A percentile compares a stretch with the other conserved stretches of the same genome.
Evolutionary conservation across 768 basidiomycete species (phyloP).

Genomic region (Boletus coccyginus): DNA sequence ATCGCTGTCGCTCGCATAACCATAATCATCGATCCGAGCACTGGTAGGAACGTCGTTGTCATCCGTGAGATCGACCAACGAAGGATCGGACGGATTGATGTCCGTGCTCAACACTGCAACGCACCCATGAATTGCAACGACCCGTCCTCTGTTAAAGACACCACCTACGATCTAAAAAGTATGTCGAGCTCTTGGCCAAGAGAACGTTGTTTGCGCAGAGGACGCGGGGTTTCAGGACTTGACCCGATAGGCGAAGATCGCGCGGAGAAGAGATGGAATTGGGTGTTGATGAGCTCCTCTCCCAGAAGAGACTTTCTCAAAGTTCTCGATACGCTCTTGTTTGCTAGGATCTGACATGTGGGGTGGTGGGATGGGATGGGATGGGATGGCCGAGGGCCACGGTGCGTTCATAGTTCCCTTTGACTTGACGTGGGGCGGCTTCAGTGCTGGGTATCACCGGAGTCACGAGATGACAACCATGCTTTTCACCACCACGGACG

Average conservation of each 20-base stretch:
- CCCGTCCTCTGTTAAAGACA: too few species aligned
- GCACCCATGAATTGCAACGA: background rate
- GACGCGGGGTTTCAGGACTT: slow-evolving; percentile 17
- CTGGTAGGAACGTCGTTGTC: slow-evolving; percentile 4
- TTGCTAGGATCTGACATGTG: slow-evolving; percentile 8
- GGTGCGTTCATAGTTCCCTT: too few species aligned
- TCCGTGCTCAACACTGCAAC: slow-evolving; percentile 13
- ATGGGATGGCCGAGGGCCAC: too few species aligned
- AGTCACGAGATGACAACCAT: too few species aligned
- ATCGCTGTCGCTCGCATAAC: slow-evolving; percentile 33
- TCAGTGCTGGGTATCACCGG: too few species aligned
- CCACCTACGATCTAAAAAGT: slow-evolving; percentile 25
- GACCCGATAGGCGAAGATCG: background rate
- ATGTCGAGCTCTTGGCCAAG: slow-evolving; percentile 23
- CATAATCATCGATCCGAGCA: slow-evolving; percentile 21
- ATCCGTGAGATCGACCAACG: slow-evolving; percentile 13
- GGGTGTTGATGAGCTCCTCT: slow-evolving; percentile 27
- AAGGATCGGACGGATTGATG: background rate
- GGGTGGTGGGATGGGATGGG: too few species aligned
- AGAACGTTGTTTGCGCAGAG: slow-evolving; percentile 30
- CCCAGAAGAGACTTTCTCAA: slow-evolving; percentile 27
- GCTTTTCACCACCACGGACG: too few species aligned
- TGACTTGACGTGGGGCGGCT: too few species aligned
- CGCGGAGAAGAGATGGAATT: slow-evolving; percentile 30
- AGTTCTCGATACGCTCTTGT: slow-evolving; percentile 16